Conservation (phyloP, 805 yeast species). For the Ogataea paradorogensis region DNA sequence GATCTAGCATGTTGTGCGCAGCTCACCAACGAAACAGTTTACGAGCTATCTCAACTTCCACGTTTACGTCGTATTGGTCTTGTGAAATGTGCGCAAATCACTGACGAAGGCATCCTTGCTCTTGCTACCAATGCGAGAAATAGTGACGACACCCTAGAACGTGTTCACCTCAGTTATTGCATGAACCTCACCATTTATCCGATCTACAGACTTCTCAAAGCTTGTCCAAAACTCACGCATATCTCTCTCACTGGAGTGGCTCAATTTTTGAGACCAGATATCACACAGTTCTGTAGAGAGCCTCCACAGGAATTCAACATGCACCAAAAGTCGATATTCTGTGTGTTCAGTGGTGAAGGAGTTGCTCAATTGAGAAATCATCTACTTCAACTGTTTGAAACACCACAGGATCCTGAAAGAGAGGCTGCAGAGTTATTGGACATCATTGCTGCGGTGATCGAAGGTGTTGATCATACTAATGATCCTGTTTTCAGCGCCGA, state of each 20-base stretch:
- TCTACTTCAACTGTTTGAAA: slow-evolving; percentile 40
- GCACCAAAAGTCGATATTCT: slow-evolving; percentile 79
- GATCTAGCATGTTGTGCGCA: slow-evolving; percentile 94
- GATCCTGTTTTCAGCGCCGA: slow-evolving; percentile 21
- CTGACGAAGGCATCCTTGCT: slow-evolving; percentile 76
- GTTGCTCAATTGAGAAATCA: slow-evolving; percentile 73
- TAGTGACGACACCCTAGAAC: slow-evolving; percentile 73
- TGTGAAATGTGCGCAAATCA: slow-evolving; percentile 85
- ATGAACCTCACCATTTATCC: slow-evolving; percentile 76
- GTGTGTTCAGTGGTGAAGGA: slow-evolving; percentile 92
- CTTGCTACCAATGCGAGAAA: slow-evolving; percentile 56
- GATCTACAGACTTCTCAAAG: slow-evolving; percentile 65
- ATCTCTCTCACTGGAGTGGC: slow-evolving; percentile 87
- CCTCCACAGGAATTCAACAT: slow-evolving; percentile 92
- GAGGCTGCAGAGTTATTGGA: slow-evolving; percentile 33
- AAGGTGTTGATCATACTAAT: slow-evolving; percentile 18
- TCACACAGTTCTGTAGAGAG: slow-evolving; percentile 81
- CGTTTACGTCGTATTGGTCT: slow-evolving; percentile 86
- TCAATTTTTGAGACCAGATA: slow-evolving; percentile 83
- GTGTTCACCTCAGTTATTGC: slow-evolving; percentile 92
- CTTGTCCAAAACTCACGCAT: slow-evolving; percentile 86
- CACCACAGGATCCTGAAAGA: slow-evolving; percentile 31
- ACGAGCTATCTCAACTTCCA: slow-evolving; percentile 72
- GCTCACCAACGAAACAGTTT: slow-evolving; percentile 77
- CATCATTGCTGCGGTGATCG: slow-evolving; percentile 29